Evolutionary conservation across 306 rosid species (phyloP).

Genomic region (Rubus idaeus): DNA sequence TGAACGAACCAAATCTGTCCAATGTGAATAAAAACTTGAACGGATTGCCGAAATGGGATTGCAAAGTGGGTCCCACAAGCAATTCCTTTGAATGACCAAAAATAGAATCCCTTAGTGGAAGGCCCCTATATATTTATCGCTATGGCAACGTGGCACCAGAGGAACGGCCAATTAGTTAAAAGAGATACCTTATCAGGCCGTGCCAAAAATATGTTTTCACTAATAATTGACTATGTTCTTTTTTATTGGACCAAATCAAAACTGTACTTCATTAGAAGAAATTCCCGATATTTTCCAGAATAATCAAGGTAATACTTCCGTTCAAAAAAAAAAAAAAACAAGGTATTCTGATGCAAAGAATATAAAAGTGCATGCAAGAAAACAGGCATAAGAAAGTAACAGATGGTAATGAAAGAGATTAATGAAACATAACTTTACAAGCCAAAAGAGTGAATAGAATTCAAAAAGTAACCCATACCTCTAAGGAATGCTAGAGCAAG

Average conservation of each 20-base stretch:
- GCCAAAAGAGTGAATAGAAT: conserved; percentile 10
- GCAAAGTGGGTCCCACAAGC: too few relatives aligned
- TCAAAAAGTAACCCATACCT: conserved; percentile 53
- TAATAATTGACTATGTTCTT: background rate
- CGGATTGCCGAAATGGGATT: background rate
- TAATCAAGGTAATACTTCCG: background rate
- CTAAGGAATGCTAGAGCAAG: conserved; percentile 58
- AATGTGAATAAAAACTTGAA: too few relatives aligned
- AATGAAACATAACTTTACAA: conserved; percentile 18
- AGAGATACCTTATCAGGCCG: background rate
- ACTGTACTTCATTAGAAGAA: too few relatives aligned
- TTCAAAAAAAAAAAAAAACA: background rate
- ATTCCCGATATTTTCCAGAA: too few relatives aligned
- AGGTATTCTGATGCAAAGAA: background rate
- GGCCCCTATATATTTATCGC: too few relatives aligned
- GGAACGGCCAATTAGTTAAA: conserved; percentile 13
- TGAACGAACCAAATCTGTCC: background rate
- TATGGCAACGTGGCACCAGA: too few relatives aligned
- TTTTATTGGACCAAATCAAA: background rate
- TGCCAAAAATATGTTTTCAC: background rate
- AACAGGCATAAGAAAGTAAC: background rate
- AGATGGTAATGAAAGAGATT: conserved; percentile 7
- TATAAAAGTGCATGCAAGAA: conserved; percentile 8
- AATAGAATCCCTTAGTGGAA: too few relatives aligned
- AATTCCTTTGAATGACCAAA: too few relatives aligned